These are phyloP conservation scores for Vitis labrusca DNA, from an alignment of 164 flowering plant species.

Conservation along the genomic window DNA sequence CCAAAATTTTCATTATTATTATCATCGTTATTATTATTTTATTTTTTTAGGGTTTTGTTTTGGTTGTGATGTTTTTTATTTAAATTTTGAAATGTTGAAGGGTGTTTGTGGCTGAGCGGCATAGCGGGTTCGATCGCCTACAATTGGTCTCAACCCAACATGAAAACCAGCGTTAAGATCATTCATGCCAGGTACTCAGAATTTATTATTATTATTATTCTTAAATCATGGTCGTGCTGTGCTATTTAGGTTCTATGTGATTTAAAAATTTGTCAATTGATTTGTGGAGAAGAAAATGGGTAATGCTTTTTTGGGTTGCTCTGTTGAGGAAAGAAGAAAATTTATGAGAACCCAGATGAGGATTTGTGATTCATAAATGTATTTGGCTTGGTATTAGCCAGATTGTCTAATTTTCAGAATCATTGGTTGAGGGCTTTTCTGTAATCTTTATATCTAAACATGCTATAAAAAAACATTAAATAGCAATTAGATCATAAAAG, in stretches of 20 bases:
- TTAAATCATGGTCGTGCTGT: not conserved
- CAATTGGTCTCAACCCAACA: slow-evolving; percentile 86
- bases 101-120: slow-evolving; percentile 79
- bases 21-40: not conserved
- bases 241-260: not conserved
- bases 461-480: too few relatives aligned
- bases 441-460: too few relatives aligned
- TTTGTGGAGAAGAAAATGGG: not conserved
- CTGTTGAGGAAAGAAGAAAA: too few relatives aligned
- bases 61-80: not conserved
- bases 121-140: slow-evolving; percentile 82
- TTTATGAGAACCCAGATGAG: too few relatives aligned
- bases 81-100: slow-evolving; percentile 22
- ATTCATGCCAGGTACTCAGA: slow-evolving; percentile 79
- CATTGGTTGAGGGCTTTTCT: too few relatives aligned
- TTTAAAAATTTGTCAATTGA: not conserved
- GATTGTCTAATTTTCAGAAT: too few relatives aligned
- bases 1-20: not conserved
- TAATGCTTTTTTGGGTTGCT: too few relatives aligned
- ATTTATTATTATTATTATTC: not conserved
- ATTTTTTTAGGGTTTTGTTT: not conserved
- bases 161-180: slow-evolving; percentile 90
- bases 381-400: too few relatives aligned
- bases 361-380: too few relatives aligned
- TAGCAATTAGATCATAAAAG: too few relatives aligned